Evolutionary conservation across 2,329 filamentous ascomycete genomes (phyloP), one percentile per base, ranked within the genome.

Genomic region (Leptoxyphium fumago): DNA sequence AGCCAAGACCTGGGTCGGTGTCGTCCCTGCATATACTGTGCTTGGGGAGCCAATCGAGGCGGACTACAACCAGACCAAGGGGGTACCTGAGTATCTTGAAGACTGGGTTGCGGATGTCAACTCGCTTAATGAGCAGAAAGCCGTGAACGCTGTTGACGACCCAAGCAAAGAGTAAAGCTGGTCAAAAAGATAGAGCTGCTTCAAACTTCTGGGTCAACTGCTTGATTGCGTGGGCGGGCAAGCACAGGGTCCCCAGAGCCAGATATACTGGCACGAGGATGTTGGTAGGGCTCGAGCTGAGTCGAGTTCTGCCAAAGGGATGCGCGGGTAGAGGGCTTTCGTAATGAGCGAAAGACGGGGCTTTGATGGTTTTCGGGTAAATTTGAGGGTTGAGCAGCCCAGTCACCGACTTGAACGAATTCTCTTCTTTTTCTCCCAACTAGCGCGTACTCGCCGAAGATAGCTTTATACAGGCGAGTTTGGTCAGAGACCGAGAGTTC

Each of bases 31-130:
- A 10, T 79, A 77, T 59, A 71, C 75, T 48, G 66, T 65, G 0
- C 65, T 83, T 46, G 83, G 80, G 0, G 69, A 77, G 44, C 82
- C 84, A 0, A 59, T 84, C 17, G 65, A 76, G 0, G 71, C 71
- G 10, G 62, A 68, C 21, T 71, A 77, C 47, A 84, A 85, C 56
- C 62, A 66, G 49, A 68, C 80, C 2, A 58, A 64, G 28, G 59
- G 70, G 8, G 64, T 83, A 14, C 83, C 84, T 8, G 68, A 62
- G 47, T 78, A 87, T 63, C 64, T 89, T 43, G 63, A 55, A 41
- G 64, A 63, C 4, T 79, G 71, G 59, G 63, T 75, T 40, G 62
- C 68, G 41, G 63, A 64, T 43, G 64, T 62, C 50, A 76, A 74
- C 56, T 54, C 51, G 34, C 45, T 55, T 48, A 58, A 54, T 43